Conservation (phyloP, 805 yeast species). For the Cyberlindnera mycetangii region DNA sequence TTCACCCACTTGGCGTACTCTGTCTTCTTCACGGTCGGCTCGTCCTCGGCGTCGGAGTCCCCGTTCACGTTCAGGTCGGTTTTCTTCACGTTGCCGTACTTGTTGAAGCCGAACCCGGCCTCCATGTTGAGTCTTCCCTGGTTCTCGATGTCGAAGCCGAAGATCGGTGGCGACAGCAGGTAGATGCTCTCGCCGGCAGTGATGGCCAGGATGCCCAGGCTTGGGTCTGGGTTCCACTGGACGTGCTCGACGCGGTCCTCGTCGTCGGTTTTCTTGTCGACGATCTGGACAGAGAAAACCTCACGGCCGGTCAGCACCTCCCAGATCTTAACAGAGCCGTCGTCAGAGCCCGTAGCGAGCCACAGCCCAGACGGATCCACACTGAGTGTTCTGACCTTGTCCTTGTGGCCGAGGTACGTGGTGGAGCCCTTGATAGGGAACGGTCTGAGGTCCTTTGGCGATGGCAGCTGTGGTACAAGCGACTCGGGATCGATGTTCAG, state of each 20-base stretch:
- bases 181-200: constrained; percentile 79
- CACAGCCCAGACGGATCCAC: constrained; percentile 89
- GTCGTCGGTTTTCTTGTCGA: constrained; percentile 48
- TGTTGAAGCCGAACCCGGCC: constrained; percentile 86
- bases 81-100: constrained; percentile 51
- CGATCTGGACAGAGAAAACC: constrained; percentile 60
- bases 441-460: constrained; percentile 94
- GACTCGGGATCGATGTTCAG: constrained; percentile 94
- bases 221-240: constrained; percentile 85
- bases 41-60: constrained; percentile 39
- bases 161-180: constrained; percentile 84
- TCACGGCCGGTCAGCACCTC: constrained; percentile 94
- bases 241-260: constrained; percentile 80
- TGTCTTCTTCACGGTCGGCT: constrained; percentile 38
- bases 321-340: constrained; percentile 95
- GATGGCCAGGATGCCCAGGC: constrained; percentile 77
- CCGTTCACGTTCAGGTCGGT: constrained; percentile 37
- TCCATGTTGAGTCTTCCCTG: constrained; percentile 75
- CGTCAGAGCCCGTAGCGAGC: constrained; percentile 98
- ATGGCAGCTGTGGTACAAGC: constrained; percentile 91
- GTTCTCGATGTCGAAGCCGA: constrained; percentile 85
- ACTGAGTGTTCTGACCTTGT: constrained; percentile 75
- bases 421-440: constrained; percentile 93
- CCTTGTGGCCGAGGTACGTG: constrained; percentile 77
- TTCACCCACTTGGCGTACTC: constrained; percentile 80